Base-by-base conservation (phyloP, 148 eudicot species). In the Chenopodium formosanum region DNA sequence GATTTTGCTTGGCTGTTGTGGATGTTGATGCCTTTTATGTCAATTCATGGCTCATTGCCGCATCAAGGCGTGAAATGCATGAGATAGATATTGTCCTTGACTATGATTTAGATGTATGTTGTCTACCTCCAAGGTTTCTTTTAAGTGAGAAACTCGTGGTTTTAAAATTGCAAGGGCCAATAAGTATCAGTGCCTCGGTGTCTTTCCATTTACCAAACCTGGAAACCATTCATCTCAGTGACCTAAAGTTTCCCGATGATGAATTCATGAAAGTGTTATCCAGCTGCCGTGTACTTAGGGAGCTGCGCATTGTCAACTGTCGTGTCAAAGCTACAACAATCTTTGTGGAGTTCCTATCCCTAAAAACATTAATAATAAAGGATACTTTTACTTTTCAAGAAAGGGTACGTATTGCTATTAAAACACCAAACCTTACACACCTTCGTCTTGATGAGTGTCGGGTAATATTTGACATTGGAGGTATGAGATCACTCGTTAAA, bases 141-240 rank as follows among this genome's bases (percentile, higher is more conserved):
- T 69, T 19, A 3, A 12, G 22, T 31, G 81, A 70, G n/a, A 70
- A 10, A 53, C 81, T 79, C 16, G 32, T 10, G 31, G 66, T 34
- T 60, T 52, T 69, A 56, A 79, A 70, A 13, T 50, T 79, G 31
- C 3, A 8, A 20, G 75, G 75, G 22, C 4, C 1, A 0, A 48
- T 79, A 7, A n/a, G 8, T 53, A 52, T 70, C 11, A 37, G n/a
- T n/a, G 4, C 37, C 47, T 40, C 31, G 3, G 20, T 53, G 10
- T 52, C 52, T 56, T 70, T 70, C 7, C 81, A 70, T 22, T 56
- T 70, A n/a, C 75, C 81, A 32, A 52, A 29, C 32, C 75, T 79
- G 4, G 67, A 79, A 47, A 58, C 34, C n/a, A 11, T 68, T 34
- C 52, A 79, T 19, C 52, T 79, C 12, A 22, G 0, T 2, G 0